These are phyloP conservation scores for Floccularia luteovirens DNA, from an alignment of 768 basidiomycete genomes.

Conservation along the genomic window DNA sequence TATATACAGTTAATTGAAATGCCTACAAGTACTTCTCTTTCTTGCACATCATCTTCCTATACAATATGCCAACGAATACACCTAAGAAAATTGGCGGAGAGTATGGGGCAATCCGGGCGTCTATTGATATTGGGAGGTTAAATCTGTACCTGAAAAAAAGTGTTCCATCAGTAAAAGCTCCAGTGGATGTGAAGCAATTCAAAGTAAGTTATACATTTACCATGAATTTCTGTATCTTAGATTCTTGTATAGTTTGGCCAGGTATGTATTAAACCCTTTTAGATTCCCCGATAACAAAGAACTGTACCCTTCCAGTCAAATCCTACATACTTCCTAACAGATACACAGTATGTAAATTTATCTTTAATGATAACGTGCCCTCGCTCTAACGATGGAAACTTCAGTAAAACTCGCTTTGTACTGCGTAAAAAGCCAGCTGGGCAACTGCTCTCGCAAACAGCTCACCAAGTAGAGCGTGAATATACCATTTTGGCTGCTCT, in stretches of 20 bases:
- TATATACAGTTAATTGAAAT: neutral
- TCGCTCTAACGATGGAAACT: neutral
- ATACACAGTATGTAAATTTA: constrained; percentile 40
- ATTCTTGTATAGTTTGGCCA: constrained; percentile 64
- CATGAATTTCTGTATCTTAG: constrained; percentile 1
- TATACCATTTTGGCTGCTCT: constrained; percentile 75
- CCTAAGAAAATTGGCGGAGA: constrained; percentile 61
- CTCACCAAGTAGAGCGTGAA: constrained; percentile 94
- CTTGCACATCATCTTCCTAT: neutral
- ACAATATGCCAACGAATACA: constrained; percentile 15
- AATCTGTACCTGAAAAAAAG: constrained; percentile 56
- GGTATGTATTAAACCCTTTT: constrained; percentile 31
- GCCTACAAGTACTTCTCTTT: neutral
- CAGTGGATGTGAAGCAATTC: constrained; percentile 86
- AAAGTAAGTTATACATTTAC: constrained; percentile 43
- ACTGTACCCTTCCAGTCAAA: constrained; percentile 58
- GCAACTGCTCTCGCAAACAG: constrained; percentile 78
- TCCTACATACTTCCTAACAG: constrained; percentile 91
- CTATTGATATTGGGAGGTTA: constrained; percentile 55
- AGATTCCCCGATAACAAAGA: constrained; percentile 3
- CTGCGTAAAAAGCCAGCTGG: constrained; percentile 93
- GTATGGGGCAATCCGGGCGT: constrained; percentile 66
- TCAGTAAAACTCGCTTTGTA: constrained; percentile 63
- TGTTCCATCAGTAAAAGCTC: constrained; percentile 48
- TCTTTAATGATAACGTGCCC: neutral